These are phyloP conservation scores for Epichloe glyceriae DNA, from an alignment of 2,329 filamentous ascomycete species.

Conservation along the genomic window DNA sequence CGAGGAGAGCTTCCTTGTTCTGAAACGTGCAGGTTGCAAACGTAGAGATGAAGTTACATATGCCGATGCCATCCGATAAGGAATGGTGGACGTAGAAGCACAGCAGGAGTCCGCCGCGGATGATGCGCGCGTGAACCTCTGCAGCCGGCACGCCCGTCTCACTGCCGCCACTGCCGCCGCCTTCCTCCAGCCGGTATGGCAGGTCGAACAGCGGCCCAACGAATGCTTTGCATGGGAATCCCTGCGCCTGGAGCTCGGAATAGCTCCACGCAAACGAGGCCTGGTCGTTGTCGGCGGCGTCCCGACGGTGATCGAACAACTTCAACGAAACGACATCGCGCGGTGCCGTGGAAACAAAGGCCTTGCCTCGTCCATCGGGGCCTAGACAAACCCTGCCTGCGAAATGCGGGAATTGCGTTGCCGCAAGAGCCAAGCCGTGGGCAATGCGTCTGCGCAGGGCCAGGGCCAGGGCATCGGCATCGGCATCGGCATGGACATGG, in stretches of 20 bases:
- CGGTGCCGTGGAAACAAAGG: conserved; percentile 10
- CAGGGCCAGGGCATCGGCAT: no score
- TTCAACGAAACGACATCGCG: conserved; percentile 11
- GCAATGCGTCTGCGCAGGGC: conserved; percentile 3
- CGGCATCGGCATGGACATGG: neutral
- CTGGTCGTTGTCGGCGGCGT: neutral
- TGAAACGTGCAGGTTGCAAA: conserved; percentile 19
- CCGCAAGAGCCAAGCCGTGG: conserved; percentile 6
- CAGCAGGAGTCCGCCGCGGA: conserved; percentile 24
- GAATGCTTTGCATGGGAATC: conserved; percentile 19
- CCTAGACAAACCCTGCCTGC: conserved; percentile 15
- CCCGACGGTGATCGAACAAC: conserved; percentile 5
- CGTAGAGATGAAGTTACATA: conserved; percentile 25
- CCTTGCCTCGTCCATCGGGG: conserved; percentile 6
- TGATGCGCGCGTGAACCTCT: conserved; percentile 25
- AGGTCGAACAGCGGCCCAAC: conserved; percentile 15
- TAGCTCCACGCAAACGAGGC: conserved; percentile 14
- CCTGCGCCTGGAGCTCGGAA: conserved; percentile 12
- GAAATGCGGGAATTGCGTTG: conserved; percentile 14
- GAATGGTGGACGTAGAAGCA: conserved; percentile 29
- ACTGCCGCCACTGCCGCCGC: no score
- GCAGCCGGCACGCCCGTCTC: conserved; percentile 21
- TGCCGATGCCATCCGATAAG: conserved; percentile 27
- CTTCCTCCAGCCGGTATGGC: conserved; percentile 4
- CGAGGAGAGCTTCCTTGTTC: neutral